phyloP scores from a whole-genome alignment of 257 asterid species.

The Craterostigma plantagineum region DNA sequence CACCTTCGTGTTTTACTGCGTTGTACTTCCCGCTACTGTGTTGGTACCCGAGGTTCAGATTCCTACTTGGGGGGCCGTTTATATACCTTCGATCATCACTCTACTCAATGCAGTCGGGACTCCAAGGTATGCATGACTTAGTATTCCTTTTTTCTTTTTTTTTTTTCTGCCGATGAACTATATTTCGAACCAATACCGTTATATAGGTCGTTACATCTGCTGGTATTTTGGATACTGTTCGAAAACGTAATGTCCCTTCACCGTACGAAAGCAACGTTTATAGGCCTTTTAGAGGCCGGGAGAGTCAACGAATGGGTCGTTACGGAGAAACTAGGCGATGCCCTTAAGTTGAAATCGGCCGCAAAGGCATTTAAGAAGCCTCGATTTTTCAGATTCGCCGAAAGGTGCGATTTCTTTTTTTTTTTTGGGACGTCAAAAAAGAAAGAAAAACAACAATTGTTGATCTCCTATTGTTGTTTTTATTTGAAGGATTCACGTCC shows the following conservation, averaged over 20 bases:
- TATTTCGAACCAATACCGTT: not conserved
- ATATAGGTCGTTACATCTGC: constrained; percentile 61
- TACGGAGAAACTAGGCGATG: constrained; percentile 83
- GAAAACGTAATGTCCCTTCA: constrained; percentile 94
- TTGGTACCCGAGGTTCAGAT: constrained; percentile 74
- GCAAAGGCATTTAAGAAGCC: constrained; percentile 31
- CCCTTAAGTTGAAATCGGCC: constrained; percentile 44
- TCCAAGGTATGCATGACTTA: constrained; percentile 70
- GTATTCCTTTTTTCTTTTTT: too few species aligned
- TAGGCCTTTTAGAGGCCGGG: constrained; percentile 75
- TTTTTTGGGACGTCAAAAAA: too few species aligned
- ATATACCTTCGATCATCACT: constrained; percentile 67
- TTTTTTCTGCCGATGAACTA: too few species aligned
- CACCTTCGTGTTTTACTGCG: constrained; percentile 61
- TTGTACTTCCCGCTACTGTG: constrained; percentile 73
- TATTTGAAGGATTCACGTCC: not conserved
- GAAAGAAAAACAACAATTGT: not conserved
- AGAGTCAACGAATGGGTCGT: constrained; percentile 96
- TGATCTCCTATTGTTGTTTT: not conserved
- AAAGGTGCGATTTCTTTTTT: constrained; percentile 25
- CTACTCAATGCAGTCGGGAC: constrained; percentile 74
- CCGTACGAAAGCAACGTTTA: constrained; percentile 81
- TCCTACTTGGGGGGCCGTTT: constrained; percentile 89
- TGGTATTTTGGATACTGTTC: constrained; percentile 80
- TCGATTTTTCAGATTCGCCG: constrained; percentile 47